Percentiles rank a stretch among this genome's conserved stretches.
Evolutionary conservation across 208 protist species (phyloP).

Genomic region (Blechomonas ayalai): DNA sequence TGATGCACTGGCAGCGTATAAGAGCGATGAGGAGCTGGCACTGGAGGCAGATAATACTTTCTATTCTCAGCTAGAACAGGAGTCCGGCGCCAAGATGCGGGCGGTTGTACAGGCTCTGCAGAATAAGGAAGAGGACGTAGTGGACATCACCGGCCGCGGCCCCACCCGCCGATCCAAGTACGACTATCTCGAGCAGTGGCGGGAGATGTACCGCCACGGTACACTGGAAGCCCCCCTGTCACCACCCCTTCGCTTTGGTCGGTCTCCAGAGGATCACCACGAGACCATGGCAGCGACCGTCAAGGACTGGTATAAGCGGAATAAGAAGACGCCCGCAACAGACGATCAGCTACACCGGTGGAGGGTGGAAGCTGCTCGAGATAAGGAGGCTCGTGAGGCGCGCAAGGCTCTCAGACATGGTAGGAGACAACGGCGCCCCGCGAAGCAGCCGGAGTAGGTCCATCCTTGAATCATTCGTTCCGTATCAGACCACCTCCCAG

Average conservation of each 20-base stretch:
- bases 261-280: conserved; percentile 59
- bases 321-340: conserved; percentile 42
- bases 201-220: conserved; percentile 89
- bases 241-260: conserved; percentile 64
- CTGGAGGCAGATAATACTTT: conserved; percentile 82
- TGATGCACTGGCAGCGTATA: conserved; percentile 73
- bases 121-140: conserved; percentile 28
- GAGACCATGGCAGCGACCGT: conserved; percentile 63
- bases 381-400: conserved; percentile 19
- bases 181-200: conserved; percentile 86
- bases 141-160: conserved; percentile 31
- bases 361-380: conserved; percentile 28
- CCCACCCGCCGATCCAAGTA: conserved; percentile 74
- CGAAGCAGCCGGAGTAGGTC: neutral
- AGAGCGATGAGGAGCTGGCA: conserved; percentile 78
- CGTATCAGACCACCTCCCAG: no score
- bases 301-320: conserved; percentile 65
- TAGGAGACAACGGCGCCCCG: conserved; percentile 12
- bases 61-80: conserved; percentile 46
- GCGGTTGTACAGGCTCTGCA: conserved; percentile 49
- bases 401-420: conserved; percentile 33
- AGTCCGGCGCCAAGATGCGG: conserved; percentile 31
- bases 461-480: no score
- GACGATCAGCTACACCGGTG: conserved; percentile 29
- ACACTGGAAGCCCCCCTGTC: conserved; percentile 78